Conservation (phyloP, 495 filamentous ascomycete species). For the Penicillium goetzii region DNA sequence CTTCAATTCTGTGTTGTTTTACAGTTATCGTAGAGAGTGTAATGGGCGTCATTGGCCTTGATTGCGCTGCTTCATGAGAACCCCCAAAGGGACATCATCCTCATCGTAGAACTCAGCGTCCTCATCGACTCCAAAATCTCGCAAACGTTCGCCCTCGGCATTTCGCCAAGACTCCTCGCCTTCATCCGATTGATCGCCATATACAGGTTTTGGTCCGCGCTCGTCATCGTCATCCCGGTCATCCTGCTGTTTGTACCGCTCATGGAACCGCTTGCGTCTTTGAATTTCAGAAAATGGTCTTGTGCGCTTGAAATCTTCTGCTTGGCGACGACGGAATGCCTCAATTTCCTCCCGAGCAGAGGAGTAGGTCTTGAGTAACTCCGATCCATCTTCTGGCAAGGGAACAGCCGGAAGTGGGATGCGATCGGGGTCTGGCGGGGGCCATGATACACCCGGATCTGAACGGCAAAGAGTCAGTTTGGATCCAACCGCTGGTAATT, state of each 20-base stretch:
- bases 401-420: constrained; percentile 53
- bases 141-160: constrained; percentile 79
- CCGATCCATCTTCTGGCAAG: constrained; percentile 27
- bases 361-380: constrained; percentile 36
- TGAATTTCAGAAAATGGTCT: constrained; percentile 34
- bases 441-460: constrained; percentile 69
- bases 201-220: constrained; percentile 23
- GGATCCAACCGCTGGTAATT: neutral
- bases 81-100: constrained; percentile 76
- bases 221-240: constrained; percentile 45
- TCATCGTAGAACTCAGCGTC: constrained; percentile 77
- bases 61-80: constrained; percentile 39
- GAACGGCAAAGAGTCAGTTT: neutral
- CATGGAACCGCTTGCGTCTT: constrained; percentile 55
- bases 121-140: constrained; percentile 91
- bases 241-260: constrained; percentile 42
- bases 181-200: constrained; percentile 42
- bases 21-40: neutral
- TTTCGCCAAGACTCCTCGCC: constrained; percentile 78
- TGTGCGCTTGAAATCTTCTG: constrained; percentile 54
- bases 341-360: constrained; percentile 53
- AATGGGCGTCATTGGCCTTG: neutral
- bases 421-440: constrained; percentile 88
- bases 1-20: neutral
- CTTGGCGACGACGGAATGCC: constrained; percentile 61